Evolutionary conservation across 202 grass and related monocot genomes (phyloP), one percentile per base, ranked within the genome.

Genomic region (Digitaria exilis): DNA sequence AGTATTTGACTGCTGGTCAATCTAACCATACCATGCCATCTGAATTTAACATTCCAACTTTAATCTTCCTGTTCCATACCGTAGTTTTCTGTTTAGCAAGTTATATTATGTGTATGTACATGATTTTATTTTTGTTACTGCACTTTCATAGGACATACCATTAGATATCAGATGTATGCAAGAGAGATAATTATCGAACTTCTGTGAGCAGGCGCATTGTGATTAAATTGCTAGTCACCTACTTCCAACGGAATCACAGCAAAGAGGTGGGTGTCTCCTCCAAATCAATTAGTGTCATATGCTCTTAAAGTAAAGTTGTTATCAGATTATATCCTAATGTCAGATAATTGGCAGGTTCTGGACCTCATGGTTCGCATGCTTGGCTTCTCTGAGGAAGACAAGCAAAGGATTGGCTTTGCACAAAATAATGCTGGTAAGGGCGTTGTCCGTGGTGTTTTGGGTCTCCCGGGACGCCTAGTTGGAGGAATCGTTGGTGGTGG

Each of bases 341-440:
- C 56, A 6, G 15, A 4, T 5, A 80, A n/a, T 29, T 21, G 22
- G 43, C 73, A 98, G 96, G 96, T 99, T 77, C 75, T 99, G 71
- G 93, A 99, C 55, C 89, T 99, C 64, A 96, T 99, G 84, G 93
- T 94, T 69, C 90, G 96, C 72, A 94, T 99, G 93, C 91, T 99
- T 89, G 96, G 96, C 44, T 99, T 99, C 84, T 92, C 96, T 0
- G 93, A 92, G 67, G 96, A 99, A 92, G 96, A 99, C 67, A 99
- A 96, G 55, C 89, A 94, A 78, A 96, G 89, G 73, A 91, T 99
- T 82, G 91, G 96, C 58, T 74, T 87, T 85, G 93, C 96, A 69
- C 96, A 99, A 83, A 91, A 72, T 81, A 85, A 81, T 84, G 86
- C 88, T 41, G 89, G 89, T 60, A 96, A 88, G 82, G 91, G 93